These are phyloP conservation scores for Aspergillus unguis DNA, from an alignment of 2,329 filamentous ascomycete species.

Conservation along the genomic window DNA sequence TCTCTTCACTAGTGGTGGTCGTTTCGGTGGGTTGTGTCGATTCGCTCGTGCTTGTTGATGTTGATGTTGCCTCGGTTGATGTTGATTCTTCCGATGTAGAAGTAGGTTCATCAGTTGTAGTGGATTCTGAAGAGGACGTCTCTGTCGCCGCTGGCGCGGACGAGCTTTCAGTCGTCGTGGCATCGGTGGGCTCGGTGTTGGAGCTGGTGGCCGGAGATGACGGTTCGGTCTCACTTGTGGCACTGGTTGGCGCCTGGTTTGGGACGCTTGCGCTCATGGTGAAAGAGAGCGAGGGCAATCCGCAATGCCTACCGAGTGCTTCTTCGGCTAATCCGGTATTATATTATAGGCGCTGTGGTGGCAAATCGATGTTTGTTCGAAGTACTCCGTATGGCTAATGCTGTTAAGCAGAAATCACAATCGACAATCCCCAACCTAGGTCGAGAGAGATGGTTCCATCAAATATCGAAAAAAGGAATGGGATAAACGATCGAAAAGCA, in stretches of 20 bases:
- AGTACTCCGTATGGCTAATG: not conserved
- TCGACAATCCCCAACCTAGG: not conserved
- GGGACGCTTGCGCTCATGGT: not conserved
- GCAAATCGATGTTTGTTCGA: conserved; percentile 4
- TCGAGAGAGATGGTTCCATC: not conserved
- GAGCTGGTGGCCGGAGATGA: conserved; percentile 9
- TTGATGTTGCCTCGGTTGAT: conserved; percentile 16
- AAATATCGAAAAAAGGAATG: not conserved
- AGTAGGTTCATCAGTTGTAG: conserved; percentile 17
- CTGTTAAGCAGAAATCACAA: conserved; percentile 4
- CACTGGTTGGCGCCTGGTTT: not conserved
- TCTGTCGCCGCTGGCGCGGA: no score
- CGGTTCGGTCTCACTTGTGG: not conserved
- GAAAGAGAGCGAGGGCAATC: not conserved
- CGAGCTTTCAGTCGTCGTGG: conserved; percentile 2
- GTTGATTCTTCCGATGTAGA: conserved; percentile 12
- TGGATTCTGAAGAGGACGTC: not conserved
- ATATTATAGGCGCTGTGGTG: not conserved
- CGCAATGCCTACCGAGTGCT: not conserved
- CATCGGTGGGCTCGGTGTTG: not conserved
- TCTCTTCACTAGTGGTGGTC: conserved; percentile 11
- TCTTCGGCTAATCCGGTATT: not conserved
- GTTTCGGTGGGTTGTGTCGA: conserved; percentile 18
- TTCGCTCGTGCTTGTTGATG: conserved; percentile 11
- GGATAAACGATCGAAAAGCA: not conserved